phyloP scores from a whole-genome alignment of 495 filamentous ascomycete genomes.

The Neurospora sp. region DNA sequence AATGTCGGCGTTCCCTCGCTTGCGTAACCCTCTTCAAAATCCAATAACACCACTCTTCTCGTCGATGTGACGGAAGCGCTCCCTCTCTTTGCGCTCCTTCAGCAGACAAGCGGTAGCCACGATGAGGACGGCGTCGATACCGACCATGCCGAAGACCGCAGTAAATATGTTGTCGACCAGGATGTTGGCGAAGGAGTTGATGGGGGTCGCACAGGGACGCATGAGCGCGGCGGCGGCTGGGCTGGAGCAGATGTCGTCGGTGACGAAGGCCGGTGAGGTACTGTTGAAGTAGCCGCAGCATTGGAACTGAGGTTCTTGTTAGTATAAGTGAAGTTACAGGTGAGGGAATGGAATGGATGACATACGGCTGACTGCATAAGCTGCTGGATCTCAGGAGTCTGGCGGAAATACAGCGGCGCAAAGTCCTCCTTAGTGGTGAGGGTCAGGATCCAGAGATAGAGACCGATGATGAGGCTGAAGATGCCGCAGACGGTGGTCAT shows the following conservation, averaged over 20 bases:
- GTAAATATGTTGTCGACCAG: conserved; percentile 67
- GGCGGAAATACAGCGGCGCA: conserved; percentile 42
- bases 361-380: conserved; percentile 56
- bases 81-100: conserved; percentile 61
- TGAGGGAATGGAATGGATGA: not conserved
- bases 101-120: conserved; percentile 58
- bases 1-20: not conserved
- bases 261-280: conserved; percentile 52
- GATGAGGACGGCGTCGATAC: conserved; percentile 51
- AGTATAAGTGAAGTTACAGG: conserved; percentile 1
- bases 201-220: conserved; percentile 52
- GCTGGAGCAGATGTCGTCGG: conserved; percentile 49
- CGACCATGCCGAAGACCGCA: conserved; percentile 64
- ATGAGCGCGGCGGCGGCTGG: conserved; percentile 53
- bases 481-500: conserved; percentile 48
- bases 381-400: conserved; percentile 42
- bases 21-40: conserved; percentile 15
- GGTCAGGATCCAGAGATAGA: conserved; percentile 61
- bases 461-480: conserved; percentile 55
- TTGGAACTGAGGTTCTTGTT: conserved; percentile 41
- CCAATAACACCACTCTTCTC: conserved; percentile 51
- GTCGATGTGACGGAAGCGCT: conserved; percentile 61
- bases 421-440: conserved; percentile 51
- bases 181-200: conserved; percentile 53
- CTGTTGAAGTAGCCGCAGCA: conserved; percentile 68